Evolutionary conservation across 306 rosid genomes (phyloP).

Genomic region (Nissolia schottii): DNA sequence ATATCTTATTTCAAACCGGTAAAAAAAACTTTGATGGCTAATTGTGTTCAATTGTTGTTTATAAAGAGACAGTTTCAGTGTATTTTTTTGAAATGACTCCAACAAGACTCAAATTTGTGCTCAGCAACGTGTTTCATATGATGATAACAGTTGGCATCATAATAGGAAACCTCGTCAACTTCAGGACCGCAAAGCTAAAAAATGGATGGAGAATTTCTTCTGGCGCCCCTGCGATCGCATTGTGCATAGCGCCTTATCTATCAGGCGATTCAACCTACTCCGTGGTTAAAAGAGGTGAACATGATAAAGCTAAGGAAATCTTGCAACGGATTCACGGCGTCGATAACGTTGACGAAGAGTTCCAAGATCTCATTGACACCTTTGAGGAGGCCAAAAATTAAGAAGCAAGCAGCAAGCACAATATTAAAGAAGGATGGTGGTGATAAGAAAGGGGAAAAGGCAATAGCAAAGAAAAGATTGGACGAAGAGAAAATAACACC

Average conservation of each 20-base stretch:
- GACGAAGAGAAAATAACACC: too few species aligned
- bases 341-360: background rate
- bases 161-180: slow-evolving; percentile 23
- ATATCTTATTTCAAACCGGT: too few species aligned
- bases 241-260: slow-evolving; percentile 1
- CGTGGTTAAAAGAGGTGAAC: slow-evolving; percentile 25
- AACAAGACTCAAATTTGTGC: slow-evolving; percentile 19
- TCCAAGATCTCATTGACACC: slow-evolving; percentile 19
- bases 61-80: slow-evolving; percentile 14
- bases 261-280: slow-evolving; percentile 24
- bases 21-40: background rate
- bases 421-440: too few species aligned
- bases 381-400: background rate
- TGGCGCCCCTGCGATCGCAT: slow-evolving; percentile 23
- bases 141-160: slow-evolving; percentile 36
- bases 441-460: too few species aligned
- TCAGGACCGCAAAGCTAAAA: background rate
- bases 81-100: slow-evolving; percentile 35
- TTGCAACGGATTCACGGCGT: slow-evolving; percentile 17
- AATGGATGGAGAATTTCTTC: slow-evolving; percentile 22
- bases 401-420: background rate
- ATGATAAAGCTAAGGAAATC: background rate
- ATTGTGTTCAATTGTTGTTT: background rate
- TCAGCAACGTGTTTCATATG: slow-evolving; percentile 30
- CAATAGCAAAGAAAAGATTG: too few species aligned